A percentile compares a stretch with the other conserved stretches of the same genome.
Conservation (phyloP, 345 rosid genomes). For the Boechera stricta region DNA sequence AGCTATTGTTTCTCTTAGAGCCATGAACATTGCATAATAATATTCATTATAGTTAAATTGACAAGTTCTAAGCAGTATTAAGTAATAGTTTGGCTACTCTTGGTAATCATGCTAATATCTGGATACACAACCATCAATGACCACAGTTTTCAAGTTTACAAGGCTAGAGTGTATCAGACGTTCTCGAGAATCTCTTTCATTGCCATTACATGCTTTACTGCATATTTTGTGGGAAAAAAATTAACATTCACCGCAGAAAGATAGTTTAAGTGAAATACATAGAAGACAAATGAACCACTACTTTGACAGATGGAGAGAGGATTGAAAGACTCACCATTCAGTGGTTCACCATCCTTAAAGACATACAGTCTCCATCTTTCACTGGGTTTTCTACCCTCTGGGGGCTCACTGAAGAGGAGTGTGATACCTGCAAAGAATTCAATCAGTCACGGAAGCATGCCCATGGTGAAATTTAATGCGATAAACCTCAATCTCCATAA, state of each 20-base stretch:
- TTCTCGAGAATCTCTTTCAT: conserved; percentile 11
- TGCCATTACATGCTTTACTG: conserved; percentile 10
- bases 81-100: conserved; percentile 5
- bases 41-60: conserved; percentile 1
- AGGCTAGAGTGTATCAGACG: conserved; percentile 12
- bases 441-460: conserved; percentile 27
- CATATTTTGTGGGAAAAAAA: background rate
- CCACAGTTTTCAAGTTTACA: background rate
- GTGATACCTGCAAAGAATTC: conserved; percentile 64
- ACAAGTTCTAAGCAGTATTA: conserved; percentile 11
- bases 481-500: conserved; percentile 4
- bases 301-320: conserved; percentile 21
- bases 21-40: background rate
- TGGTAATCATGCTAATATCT: background rate
- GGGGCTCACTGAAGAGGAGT: conserved; percentile 86
- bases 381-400: conserved; percentile 86
- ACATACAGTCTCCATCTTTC: conserved; percentile 93
- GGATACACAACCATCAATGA: conserved; percentile 22
- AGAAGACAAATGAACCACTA: conserved; percentile 24
- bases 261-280: conserved; percentile 12
- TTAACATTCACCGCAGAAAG: background rate
- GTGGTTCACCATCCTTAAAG: conserved; percentile 83
- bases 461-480: background rate
- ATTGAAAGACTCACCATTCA: conserved; percentile 61
- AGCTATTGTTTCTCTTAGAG: conserved; percentile 7